phyloP scores from a whole-genome alignment of 441 rosid species.

The Mallotus japonicus region DNA sequence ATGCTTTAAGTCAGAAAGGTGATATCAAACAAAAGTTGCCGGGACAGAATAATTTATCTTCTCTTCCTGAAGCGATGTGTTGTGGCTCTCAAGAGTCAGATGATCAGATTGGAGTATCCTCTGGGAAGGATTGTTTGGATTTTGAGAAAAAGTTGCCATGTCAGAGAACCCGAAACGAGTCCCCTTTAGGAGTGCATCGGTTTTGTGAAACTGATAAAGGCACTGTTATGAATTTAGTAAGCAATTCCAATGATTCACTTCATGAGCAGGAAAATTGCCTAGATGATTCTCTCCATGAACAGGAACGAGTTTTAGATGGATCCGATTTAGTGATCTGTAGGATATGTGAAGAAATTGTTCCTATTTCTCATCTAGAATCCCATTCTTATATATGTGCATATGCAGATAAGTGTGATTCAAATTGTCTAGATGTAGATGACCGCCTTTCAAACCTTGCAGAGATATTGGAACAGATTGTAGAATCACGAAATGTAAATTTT shows the following conservation, averaged over 20 bases:
- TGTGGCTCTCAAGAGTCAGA: conserved; percentile 27
- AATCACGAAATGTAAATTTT: conserved; percentile 51
- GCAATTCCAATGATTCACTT: conserved; percentile 29
- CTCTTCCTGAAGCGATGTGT: conserved; percentile 31
- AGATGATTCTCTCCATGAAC: conserved; percentile 33
- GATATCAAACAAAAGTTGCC: conserved; percentile 29
- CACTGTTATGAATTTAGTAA: conserved; percentile 18
- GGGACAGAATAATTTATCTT: conserved; percentile 32
- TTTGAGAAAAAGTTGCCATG: conserved; percentile 33
- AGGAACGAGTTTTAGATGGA: conserved; percentile 41
- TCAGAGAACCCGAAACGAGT: conserved; percentile 34
- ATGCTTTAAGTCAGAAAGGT: conserved; percentile 34
- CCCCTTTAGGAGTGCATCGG: conserved; percentile 32
- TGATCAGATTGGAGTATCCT: conserved; percentile 28
- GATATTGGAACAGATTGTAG: conserved; percentile 73
- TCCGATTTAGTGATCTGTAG: conserved; percentile 63
- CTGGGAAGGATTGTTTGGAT: conserved; percentile 29
- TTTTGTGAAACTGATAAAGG: conserved; percentile 27
- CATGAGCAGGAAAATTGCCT: conserved; percentile 41
- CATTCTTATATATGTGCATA: conserved; percentile 89
- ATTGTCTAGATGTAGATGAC: conserved; percentile 68
- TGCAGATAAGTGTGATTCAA: conserved; percentile 77
- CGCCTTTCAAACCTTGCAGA: conserved; percentile 71
- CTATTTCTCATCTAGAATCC: conserved; percentile 67
- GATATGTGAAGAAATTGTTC: conserved; percentile 81